Evolutionary conservation across 768 basidiomycete species (phyloP), one percentile per base, ranked within the genome.

Genomic region (Neoboletus subvelutipes): DNA sequence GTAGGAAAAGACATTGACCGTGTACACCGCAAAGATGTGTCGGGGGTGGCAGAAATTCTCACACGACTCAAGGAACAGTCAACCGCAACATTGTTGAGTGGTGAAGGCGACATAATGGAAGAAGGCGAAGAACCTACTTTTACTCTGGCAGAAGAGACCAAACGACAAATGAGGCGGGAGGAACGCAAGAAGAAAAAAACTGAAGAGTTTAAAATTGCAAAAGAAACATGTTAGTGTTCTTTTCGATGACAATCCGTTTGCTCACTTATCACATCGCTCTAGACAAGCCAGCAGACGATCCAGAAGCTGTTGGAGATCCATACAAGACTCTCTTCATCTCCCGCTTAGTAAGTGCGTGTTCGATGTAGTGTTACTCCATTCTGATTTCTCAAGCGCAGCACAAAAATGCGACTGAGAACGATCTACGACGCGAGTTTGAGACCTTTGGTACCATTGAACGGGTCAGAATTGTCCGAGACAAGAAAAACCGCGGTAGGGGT

Each of bases 251-350:
- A 36, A 8, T 40, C 45, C 34, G n/a, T 42, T 43, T n/a, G 6
- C 55, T 45, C 20, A 50, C 52, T 61, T 48, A 61, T 50, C 40
- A 31, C 39, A 52, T 57, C 17, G n/a, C 18, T 60, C 31, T 65
- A 98, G 96, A 95, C 76, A 93, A 94, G 70, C 97, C 97, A 10
- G 81, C 88, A 20, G 95, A 96, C 52, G 95, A 99, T 67, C 54
- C 87, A 13, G 86, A 96, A 69, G 95, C 94, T 33, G 80, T 88
- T 41, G 97, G 97, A 3, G 97, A 99, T 68, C 97, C 97, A 4
- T 99, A 98, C 78, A 98, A 98, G 72, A 98, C 97, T 0, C 79
- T 99, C 24, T 99, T 99, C 73, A 94, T 98, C 60, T 90, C 95
- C 34, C 87, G 94, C 63, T 76, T 99, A 70, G 94, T 95, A 68